Percentiles rank a stretch among this genome's conserved stretches.
Conservation (phyloP, 23 red algal genomes). For the Gracilaria caudata region DNA sequence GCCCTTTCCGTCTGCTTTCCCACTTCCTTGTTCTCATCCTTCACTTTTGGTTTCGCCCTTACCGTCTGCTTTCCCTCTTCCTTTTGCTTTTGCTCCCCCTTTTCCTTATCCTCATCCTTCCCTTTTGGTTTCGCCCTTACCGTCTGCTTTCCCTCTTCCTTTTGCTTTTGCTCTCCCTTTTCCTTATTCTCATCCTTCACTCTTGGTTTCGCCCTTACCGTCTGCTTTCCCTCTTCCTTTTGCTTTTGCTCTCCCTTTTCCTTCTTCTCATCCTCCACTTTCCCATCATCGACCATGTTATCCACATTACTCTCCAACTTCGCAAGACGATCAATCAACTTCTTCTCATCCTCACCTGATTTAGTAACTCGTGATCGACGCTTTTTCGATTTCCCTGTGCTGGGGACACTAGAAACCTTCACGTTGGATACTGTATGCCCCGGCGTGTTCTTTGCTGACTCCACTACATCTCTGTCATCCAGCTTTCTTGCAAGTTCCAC, state of each 20-base stretch:
- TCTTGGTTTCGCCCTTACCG: background rate
- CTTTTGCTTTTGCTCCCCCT: background rate
- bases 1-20: background rate
- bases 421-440: background rate
- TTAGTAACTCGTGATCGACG: constrained; percentile 2
- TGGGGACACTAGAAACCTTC: background rate
- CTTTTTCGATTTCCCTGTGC: background rate
- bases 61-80: background rate
- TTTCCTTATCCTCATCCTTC: background rate
- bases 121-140: background rate
- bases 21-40: background rate
- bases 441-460: constrained; percentile 34
- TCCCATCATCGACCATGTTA: background rate
- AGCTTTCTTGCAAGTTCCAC: constrained; percentile 39
- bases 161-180: background rate
- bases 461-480: constrained; percentile 27
- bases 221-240: background rate
- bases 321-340: background rate
- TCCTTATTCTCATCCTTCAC: background rate
- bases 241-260: background rate
- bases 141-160: background rate
- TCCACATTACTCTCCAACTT: background rate
- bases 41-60: background rate
- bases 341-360: background rate
- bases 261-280: background rate